Conservation (phyloP, 2,329 filamentous ascomycete genomes). For the Pezicula rhizophila region DNA sequence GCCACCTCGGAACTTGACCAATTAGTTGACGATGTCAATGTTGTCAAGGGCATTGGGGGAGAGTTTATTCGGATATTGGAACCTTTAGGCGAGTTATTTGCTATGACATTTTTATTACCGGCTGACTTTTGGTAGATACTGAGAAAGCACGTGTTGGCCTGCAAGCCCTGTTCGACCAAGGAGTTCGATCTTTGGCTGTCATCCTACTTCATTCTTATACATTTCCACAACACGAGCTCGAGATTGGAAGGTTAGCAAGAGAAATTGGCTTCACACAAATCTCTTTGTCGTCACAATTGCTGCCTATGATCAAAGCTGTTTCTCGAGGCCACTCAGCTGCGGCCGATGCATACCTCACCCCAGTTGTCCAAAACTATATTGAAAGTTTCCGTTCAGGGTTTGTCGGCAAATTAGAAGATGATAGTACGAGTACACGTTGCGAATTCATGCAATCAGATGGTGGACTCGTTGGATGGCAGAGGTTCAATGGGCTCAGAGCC, state of each 20-base stretch:
- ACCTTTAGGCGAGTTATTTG: slow-evolving; percentile 5
- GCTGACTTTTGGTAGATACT: slow-evolving; percentile 55
- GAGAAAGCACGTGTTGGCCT: slow-evolving; percentile 31
- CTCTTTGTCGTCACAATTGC: slow-evolving; percentile 57
- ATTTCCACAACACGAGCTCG: slow-evolving; percentile 57
- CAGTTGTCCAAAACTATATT: slow-evolving; percentile 62
- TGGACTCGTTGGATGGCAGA: slow-evolving; percentile 40
- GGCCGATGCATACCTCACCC: slow-evolving; percentile 64
- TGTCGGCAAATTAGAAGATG: slow-evolving; percentile 51
- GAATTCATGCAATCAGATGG: slow-evolving; percentile 59
- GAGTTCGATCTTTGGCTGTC: slow-evolving; percentile 57
- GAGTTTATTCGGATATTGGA: slow-evolving; percentile 15
- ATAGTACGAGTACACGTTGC: slow-evolving; percentile 52
- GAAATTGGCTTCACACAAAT: slow-evolving; percentile 63
- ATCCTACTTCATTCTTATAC: slow-evolving; percentile 67
- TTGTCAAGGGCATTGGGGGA: slow-evolving; percentile 14
- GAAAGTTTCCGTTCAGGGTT: slow-evolving; percentile 60
- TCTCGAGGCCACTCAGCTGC: slow-evolving; percentile 60
- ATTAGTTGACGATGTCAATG: slow-evolving; percentile 41
- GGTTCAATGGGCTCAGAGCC: slow-evolving; percentile 56
- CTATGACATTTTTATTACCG: slow-evolving; percentile 40
- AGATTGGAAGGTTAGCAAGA: slow-evolving; percentile 53
- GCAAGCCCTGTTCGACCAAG: slow-evolving; percentile 50
- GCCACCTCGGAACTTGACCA: slow-evolving; percentile 53
- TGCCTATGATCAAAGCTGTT: slow-evolving; percentile 68